Evolutionary conservation across 148 eudicot genomes (phyloP).

Genomic region (Drosera capensis): DNA sequence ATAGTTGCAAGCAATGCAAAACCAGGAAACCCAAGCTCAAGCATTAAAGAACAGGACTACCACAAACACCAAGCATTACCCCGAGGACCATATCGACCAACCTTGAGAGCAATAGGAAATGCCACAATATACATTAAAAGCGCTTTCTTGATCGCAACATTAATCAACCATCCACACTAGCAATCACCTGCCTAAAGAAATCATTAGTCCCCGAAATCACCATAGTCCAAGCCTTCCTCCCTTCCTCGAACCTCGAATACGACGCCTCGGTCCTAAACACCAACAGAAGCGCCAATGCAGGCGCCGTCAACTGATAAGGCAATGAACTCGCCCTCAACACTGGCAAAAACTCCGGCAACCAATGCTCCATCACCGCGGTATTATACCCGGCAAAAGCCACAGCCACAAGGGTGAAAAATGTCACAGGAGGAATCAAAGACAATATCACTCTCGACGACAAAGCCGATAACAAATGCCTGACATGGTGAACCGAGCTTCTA

Average conservation of each 20-base stretch:
- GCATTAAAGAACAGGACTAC: too few relatives aligned
- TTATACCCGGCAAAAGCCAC: conserved; percentile 54
- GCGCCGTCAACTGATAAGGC: conserved; percentile 95
- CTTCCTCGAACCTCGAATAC: conserved; percentile 82
- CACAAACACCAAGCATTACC: too few relatives aligned
- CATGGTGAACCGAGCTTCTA: conserved; percentile 68
- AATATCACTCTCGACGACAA: conserved; percentile 71
- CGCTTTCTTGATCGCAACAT: conserved; percentile 46
- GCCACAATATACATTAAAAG: conserved; percentile 85
- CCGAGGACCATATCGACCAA: conserved; percentile 15
- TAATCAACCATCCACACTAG: conserved; percentile 38
- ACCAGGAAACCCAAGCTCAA: too few relatives aligned
- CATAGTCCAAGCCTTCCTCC: conserved; percentile 89
- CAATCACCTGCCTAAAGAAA: conserved; percentile 65
- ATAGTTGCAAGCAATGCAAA: too few relatives aligned
- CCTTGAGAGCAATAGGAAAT: conserved; percentile 92
- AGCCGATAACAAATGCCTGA: conserved; percentile 60
- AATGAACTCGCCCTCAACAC: conserved; percentile 60
- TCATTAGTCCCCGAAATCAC: conserved; percentile 60
- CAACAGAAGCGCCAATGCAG: conserved; percentile 77
- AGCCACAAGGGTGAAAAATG: conserved; percentile 68
- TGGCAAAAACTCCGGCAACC: conserved; percentile 71
- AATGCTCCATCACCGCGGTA: conserved; percentile 39
- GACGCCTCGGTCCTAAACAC: conserved; percentile 98
- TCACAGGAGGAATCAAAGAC: conserved; percentile 80